Evolutionary conservation across 73 alveolate species (phyloP), one percentile per base, ranked within the genome.

Genomic region (Paramecium tetraurelia): DNA sequence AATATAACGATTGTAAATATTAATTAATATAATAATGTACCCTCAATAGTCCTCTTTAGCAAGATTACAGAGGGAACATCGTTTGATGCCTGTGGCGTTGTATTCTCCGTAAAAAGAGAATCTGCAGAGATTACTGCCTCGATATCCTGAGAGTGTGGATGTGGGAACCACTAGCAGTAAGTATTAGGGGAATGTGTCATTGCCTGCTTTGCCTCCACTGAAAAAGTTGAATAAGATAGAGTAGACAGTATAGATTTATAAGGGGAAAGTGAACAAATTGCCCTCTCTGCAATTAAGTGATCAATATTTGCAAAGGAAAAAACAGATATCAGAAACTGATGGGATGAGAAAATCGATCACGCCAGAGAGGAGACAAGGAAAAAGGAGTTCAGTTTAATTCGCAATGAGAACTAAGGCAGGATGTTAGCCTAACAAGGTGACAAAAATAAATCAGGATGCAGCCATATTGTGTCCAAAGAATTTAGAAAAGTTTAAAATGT

Each of bases 341-440:
- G 86, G 86, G 8, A 12, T 80, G 44, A 14, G 76, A n/a, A 80
- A 80, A 80, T 80, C 90, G 18, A 80, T 80, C 3, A 77, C 89
- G 16, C 90, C 90, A 22, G 90, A 80, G 90, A 80, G 46, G 76
- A 41, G 29, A 22, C 4, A 16, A 41, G 36, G 14, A 16, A 80
- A 24, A 44, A 80, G 90, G 24, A 80, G 24, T 80, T 41, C 1
- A 44, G 29, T 41, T 44, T 38, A 38, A 20, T 80, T 41, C 43
- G 90, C 76, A 9, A 80, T 80, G 90, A 80, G 53, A 80, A 80
- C 76, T 80, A 80, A 80, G 90, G 90, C 90, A 41, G 90, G 90
- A 7, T 80, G 90, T 22, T 22, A 80, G 16, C 58, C 90, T 5
- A 80, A 80, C 24, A 44, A 80, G 24, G 76, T 41, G 18, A 22